Evolutionary conservation across 2,329 filamentous ascomycete genomes (phyloP).

Genomic region (Arachnomyces sp.): DNA sequence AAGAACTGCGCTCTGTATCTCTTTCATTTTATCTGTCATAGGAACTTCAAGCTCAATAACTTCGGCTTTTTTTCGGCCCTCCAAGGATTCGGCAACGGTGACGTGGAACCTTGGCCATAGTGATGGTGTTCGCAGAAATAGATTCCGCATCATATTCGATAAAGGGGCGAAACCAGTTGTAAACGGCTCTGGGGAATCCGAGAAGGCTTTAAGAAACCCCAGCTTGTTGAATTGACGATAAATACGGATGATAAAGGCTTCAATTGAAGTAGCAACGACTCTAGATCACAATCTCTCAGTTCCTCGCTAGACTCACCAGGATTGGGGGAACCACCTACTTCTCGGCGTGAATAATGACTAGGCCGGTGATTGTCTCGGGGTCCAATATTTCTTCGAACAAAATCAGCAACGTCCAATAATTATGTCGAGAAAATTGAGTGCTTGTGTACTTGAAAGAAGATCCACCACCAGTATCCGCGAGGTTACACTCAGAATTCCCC

Average conservation of each 20-base stretch:
- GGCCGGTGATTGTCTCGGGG: constrained; percentile 74
- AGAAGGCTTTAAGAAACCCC: constrained; percentile 93
- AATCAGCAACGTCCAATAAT: constrained; percentile 9
- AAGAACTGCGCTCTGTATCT: constrained; percentile 88
- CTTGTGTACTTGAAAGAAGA: constrained; percentile 58
- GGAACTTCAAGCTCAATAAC: constrained; percentile 94
- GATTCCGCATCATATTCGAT: constrained; percentile 80
- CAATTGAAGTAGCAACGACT: constrained; percentile 74
- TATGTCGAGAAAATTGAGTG: neutral
- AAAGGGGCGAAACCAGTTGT: constrained; percentile 80
- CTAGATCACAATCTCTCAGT: constrained; percentile 29
- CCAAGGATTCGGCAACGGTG: constrained; percentile 76
- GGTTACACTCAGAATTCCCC: constrained; percentile 91
- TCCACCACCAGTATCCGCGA: constrained; percentile 93
- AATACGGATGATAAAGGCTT: constrained; percentile 90
- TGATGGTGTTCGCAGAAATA: constrained; percentile 81
- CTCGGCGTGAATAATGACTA: constrained; percentile 84
- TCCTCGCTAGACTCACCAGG: neutral
- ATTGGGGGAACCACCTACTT: constrained; percentile 27
- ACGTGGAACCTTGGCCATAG: constrained; percentile 93
- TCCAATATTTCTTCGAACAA: constrained; percentile 51
- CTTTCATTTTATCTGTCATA: constrained; percentile 89
- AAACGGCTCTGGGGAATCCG: constrained; percentile 86
- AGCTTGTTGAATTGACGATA: constrained; percentile 90
- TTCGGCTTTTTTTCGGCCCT: constrained; percentile 86